Conservation (phyloP, 73 alveolate genomes). For the Stentor roeselii region DNA sequence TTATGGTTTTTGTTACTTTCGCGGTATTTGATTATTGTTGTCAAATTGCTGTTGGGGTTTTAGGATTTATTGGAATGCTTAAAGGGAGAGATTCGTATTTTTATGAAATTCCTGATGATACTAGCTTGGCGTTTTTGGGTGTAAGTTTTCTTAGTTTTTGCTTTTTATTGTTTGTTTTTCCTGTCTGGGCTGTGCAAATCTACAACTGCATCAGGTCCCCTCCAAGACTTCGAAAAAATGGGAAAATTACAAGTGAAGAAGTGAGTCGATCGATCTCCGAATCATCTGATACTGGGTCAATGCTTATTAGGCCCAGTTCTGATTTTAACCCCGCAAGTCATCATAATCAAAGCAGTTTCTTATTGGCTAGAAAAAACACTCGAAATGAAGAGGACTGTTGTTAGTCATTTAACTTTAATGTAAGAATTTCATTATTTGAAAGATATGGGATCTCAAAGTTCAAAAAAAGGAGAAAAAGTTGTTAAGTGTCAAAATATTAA, state of each 20-base stretch:
- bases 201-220: neutral
- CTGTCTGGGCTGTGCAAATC: neutral
- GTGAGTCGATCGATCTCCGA: neutral
- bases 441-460: too few relatives aligned
- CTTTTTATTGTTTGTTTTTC: neutral
- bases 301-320: neutral
- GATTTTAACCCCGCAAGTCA: neutral
- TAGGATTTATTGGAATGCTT: neutral
- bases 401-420: too few relatives aligned
- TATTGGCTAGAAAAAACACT: too few relatives aligned
- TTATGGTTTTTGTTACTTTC: neutral
- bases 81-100: neutral
- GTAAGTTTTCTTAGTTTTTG: neutral
- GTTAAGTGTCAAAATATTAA: too few relatives aligned
- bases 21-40: neutral
- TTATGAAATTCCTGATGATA: neutral
- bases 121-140: neutral
- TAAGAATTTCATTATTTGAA: too few relatives aligned
- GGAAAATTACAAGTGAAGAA: neutral
- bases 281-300: neutral
- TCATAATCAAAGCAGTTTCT: too few relatives aligned
- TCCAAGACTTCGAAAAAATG: neutral
- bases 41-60: neutral
- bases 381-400: too few relatives aligned
- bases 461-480: too few relatives aligned